These are phyloP conservation scores for Calonectria henricotiae DNA, from an alignment of 2,329 filamentous ascomycete species.

Conservation along the genomic window DNA sequence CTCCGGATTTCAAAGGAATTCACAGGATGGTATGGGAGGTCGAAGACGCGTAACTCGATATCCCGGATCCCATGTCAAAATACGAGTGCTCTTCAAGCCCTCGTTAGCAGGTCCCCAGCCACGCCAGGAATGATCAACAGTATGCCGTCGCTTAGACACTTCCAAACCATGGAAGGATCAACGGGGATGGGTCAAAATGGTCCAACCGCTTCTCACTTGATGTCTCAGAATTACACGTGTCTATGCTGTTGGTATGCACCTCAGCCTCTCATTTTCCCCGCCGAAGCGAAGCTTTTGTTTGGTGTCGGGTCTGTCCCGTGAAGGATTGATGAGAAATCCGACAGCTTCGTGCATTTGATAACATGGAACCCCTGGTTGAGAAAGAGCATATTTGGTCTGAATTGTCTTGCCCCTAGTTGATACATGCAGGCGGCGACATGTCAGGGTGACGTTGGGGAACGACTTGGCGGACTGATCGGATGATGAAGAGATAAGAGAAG, in stretches of 20 bases:
- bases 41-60: neutral
- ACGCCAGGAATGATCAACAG: slow-evolving; percentile 2
- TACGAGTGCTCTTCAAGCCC: neutral
- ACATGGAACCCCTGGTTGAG: neutral
- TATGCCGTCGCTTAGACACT: neutral
- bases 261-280: neutral
- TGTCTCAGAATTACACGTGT: slow-evolving; percentile 10
- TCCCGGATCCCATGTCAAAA: neutral
- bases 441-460: neutral
- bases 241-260: neutral
- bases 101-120: neutral
- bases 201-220: neutral
- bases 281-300: neutral
- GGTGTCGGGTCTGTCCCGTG: neutral
- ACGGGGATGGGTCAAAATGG: neutral
- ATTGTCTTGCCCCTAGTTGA: neutral
- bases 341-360: neutral
- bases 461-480: neutral
- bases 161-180: neutral
- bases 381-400: neutral
- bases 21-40: neutral
- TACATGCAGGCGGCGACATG: neutral
- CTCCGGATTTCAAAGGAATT: neutral
- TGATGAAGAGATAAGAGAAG: neutral
- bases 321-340: too few species aligned